phyloP scores from a whole-genome alignment of 352 stramenopile species.

The Thalassiosira sp. region DNA sequence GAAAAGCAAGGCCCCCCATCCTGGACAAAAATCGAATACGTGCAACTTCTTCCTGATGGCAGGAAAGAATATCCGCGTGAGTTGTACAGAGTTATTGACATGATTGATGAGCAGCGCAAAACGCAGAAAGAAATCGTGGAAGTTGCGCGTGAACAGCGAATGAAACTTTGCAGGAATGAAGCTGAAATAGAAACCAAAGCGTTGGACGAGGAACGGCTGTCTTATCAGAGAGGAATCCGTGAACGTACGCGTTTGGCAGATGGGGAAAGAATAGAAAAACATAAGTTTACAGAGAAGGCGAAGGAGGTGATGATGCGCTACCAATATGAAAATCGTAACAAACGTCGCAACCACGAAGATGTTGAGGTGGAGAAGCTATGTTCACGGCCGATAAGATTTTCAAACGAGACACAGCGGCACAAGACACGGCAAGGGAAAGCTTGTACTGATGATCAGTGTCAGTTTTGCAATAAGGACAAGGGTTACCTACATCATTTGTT shows the following conservation, averaged over 20 bases:
- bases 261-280: conserved; percentile 61
- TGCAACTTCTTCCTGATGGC: conserved; percentile 42
- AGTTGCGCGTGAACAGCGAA: conserved; percentile 38
- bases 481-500: conserved; percentile 42
- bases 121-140: conserved; percentile 39
- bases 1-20: conserved; percentile 18
- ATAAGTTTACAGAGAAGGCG: conserved; percentile 54
- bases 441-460: conserved; percentile 45
- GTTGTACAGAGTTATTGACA: conserved; percentile 45
- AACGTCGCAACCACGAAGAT: conserved; percentile 40
- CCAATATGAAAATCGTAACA: conserved; percentile 61
- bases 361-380: conserved; percentile 51
- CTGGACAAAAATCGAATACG: conserved; percentile 51
- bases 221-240: conserved; percentile 54
- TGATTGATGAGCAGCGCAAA: conserved; percentile 54
- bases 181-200: conserved; percentile 42
- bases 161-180: conserved; percentile 52
- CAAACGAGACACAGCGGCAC: conserved; percentile 9
- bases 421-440: conserved; percentile 25
- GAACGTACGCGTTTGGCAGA: conserved; percentile 50
- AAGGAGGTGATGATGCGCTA: conserved; percentile 50
- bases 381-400: conserved; percentile 50
- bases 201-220: conserved; percentile 49
- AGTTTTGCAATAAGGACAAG: conserved; percentile 55
- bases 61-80: conserved; percentile 47